phyloP scores from a whole-genome alignment of 495 filamentous ascomycete species.

The Penicillium cataractarum region DNA sequence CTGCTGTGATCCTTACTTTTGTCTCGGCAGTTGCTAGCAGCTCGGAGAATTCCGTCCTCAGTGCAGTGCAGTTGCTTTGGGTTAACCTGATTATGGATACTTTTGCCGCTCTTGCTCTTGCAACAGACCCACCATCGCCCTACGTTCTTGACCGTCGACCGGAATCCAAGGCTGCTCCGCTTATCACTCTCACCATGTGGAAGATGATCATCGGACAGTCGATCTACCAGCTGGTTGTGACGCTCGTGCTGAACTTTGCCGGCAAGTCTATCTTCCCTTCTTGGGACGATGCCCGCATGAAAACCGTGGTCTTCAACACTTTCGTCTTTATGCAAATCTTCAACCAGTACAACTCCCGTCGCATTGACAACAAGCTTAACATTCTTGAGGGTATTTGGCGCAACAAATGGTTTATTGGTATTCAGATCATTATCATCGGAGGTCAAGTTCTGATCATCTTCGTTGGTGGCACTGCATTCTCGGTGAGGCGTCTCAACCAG shows the following conservation, averaged over 20 bases:
- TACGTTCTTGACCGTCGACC: constrained; percentile 74
- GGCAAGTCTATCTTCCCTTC: constrained; percentile 65
- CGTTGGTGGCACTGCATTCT: constrained; percentile 73
- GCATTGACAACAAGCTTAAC: constrained; percentile 87
- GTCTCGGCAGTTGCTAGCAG: constrained; percentile 72
- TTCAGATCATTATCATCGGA: constrained; percentile 80
- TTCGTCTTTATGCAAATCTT: constrained; percentile 97
- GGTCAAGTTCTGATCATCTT: constrained; percentile 81
- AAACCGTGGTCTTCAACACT: constrained; percentile 84
- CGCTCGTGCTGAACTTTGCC: constrained; percentile 75
- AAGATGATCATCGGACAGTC: constrained; percentile 92
- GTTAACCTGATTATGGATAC: constrained; percentile 95
- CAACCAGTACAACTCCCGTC: constrained; percentile 78
- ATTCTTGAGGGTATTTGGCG: constrained; percentile 81
- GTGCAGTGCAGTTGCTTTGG: constrained; percentile 86
- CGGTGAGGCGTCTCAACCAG: constrained; percentile 57
- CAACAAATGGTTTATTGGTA: constrained; percentile 83
- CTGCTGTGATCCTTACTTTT: constrained; percentile 82
- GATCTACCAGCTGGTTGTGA: constrained; percentile 81
- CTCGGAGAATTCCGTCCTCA: constrained; percentile 73
- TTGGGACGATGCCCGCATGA: constrained; percentile 51
- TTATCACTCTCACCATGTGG: constrained; percentile 86
- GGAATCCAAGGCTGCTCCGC: constrained; percentile 72
- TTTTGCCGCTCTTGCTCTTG: constrained; percentile 90
- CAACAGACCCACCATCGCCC: constrained; percentile 77